Base-by-base conservation (phyloP, 768 basidiomycete species). In the Boletus sensibilis region DNA sequence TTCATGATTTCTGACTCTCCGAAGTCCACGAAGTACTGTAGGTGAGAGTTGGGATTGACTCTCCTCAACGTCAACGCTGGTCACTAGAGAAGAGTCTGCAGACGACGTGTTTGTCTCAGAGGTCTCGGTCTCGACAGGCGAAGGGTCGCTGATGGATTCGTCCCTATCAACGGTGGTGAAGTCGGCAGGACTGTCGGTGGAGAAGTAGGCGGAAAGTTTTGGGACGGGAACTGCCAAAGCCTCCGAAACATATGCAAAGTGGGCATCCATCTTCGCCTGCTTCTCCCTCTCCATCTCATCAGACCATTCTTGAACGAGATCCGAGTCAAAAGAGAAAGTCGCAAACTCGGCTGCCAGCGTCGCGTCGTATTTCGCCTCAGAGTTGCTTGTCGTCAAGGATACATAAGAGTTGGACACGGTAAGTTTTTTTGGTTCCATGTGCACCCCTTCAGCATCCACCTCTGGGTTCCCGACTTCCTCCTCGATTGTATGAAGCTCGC, bases 221-320 rank as follows among this genome's bases (percentile, higher is more conserved):
- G 55, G 62, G 16, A 64, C 46, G 4, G 58, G 58, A 41, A 20
- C 43, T 20, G 46, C 51, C 48, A 63, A 38, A 13, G 55, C 61
- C 37, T 51, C 25, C 27, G 44, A 50, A 21, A 47, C 53, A 20
- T 51, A 64, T 21, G 50, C 27, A 56, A 64, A 64, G 46, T 63
- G 44, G 13, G 49, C 45, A 29, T 63, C 57, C 52, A 56, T 59
- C 55, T 31, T 45, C 5, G 44, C 52, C 33, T 64, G 55, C 21
- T 53, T 54, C 45, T 42, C 34, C 31, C 7, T 54, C 50, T 63
- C 62, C 35, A 60, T 38, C 21, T 63, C 52, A 18, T 60, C 58
- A 7, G 52, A 45, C 61, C 61, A 63, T 21, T 60, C 62, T 11
- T 56, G 45, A n/a, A 60, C 23, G 33, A 54, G 50, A n/a, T 47